Evolutionary conservation across 257 asterid genomes (phyloP).

Genomic region (Salvia rosmarinus): DNA sequence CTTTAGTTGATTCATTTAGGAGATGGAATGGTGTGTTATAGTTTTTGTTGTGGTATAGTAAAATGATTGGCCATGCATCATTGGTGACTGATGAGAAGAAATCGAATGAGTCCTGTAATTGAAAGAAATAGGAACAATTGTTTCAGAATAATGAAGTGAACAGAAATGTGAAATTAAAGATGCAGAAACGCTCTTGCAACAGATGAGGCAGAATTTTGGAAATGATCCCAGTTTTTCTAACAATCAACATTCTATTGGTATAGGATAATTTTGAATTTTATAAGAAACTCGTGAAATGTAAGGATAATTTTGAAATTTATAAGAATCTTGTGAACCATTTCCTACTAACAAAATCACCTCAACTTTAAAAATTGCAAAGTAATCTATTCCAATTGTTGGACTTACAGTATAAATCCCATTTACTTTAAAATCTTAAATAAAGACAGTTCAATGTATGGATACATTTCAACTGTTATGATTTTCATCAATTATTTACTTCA

Average conservation of each 20-base stretch:
- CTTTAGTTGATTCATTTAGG: slow-evolving; percentile 1
- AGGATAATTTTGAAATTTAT: not conserved
- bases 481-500: not conserved
- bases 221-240: not conserved
- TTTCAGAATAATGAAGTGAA: not conserved
- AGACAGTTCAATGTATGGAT: not conserved
- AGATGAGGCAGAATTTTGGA: not conserved
- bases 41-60: not conserved
- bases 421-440: not conserved
- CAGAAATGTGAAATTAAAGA: not conserved
- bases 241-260: not conserved
- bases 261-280: not conserved
- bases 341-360: not conserved
- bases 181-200: not conserved
- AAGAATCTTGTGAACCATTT: not conserved
- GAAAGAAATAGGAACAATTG: not conserved
- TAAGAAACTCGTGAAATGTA: not conserved
- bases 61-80: not conserved
- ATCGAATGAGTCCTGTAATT: not conserved
- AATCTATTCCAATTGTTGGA: not conserved
- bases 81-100: slow-evolving; percentile 6
- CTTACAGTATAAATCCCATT: not conserved
- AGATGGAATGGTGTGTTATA: not conserved
- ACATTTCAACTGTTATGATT: not conserved
- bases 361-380: not conserved